Base-by-base conservation (phyloP, 345 rosid genomes). In the Salix caprea region DNA sequence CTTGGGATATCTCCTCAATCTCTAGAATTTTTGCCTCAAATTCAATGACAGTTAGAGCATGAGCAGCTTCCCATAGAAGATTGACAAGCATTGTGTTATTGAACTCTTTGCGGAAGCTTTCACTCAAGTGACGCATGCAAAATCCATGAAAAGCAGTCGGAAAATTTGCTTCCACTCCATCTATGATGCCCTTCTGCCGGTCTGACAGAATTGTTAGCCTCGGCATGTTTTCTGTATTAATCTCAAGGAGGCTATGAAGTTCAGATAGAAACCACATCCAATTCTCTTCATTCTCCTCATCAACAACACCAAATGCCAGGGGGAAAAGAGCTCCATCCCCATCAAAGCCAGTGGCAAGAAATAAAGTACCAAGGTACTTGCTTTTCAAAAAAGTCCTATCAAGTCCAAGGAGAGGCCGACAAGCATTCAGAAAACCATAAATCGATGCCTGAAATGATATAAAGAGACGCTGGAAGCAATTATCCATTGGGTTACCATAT, bases 241-340 rank as follows among this genome's bases (percentile, higher is more conserved):
- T 85, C 82, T 96, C 99, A 4, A 96, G 97, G 77, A 93, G 90
- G 58, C 85, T 93, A 80, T 91, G 99, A 76, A 96, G 98, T 81
- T 93, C 98, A 37, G 96, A 91, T 19, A 96, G 87, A 85, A 96
- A 96, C 99, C 99, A 96, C 98, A 93, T 93, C 98, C 99, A 96
- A 60, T 91, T 96, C 78, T 96, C 98, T 37, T 96, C 97, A 64
- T 89, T 96, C 86, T 96, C 99, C 80, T 96, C 99, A 24, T 96
- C 98, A 24, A 93, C 92, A 60, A 93, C 96, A 48, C 99, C 99
- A 80, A 96, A 96, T 69, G 98, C 98, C 79, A 96, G 62, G 1
- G 98, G 99, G 85, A 93, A 96, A 77, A 96, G 72, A 44, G 94
- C 94, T 11, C 99, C 99, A 71, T 93, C 97, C 58, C 99, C 99